These are phyloP conservation scores for Nidularia pulvinata DNA, from an alignment of 768 basidiomycete species.

Conservation along the genomic window DNA sequence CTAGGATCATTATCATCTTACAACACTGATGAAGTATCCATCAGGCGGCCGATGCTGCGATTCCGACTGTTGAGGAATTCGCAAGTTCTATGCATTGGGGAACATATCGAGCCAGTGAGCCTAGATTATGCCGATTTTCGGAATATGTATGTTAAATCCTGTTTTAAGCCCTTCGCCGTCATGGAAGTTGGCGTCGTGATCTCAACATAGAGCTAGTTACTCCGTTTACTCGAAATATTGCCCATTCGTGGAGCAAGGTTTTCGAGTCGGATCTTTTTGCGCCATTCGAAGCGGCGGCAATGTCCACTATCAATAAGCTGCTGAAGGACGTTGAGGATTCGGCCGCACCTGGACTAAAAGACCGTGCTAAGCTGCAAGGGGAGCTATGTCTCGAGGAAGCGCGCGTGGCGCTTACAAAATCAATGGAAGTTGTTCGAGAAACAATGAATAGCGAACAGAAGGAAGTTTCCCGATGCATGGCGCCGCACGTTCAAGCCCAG, in stretches of 20 bases:
- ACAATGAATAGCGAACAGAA: conserved; percentile 56
- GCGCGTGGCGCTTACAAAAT: conserved; percentile 42
- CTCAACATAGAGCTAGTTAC: conserved; percentile 58
- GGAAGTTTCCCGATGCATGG: conserved; percentile 55
- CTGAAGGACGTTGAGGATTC: conserved; percentile 51
- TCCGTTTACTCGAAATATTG: conserved; percentile 61
- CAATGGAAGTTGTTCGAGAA: conserved; percentile 45
- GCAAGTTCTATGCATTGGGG: conserved; percentile 57
- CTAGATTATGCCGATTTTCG: not conserved
- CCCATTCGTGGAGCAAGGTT: conserved; percentile 55
- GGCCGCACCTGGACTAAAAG: conserved; percentile 50
- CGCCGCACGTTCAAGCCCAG: conserved; percentile 53
- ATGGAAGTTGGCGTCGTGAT: conserved; percentile 55
- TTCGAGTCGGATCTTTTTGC: conserved; percentile 60
- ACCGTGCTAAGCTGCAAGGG: conserved; percentile 48
- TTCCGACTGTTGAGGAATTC: conserved; percentile 48
- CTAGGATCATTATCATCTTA: not conserved
- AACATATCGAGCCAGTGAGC: conserved; percentile 58
- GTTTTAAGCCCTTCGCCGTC: conserved; percentile 44
- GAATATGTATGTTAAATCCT: not conserved
- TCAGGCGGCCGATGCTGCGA: conserved; percentile 40
- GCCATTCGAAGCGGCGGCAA: conserved; percentile 38
- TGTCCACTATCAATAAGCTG: conserved; percentile 35
- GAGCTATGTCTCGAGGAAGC: conserved; percentile 53
- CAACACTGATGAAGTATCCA: conserved; percentile 3